These are phyloP conservation scores for Solanum sejunctum DNA, from an alignment of 257 asterid species.

Conservation along the genomic window DNA sequence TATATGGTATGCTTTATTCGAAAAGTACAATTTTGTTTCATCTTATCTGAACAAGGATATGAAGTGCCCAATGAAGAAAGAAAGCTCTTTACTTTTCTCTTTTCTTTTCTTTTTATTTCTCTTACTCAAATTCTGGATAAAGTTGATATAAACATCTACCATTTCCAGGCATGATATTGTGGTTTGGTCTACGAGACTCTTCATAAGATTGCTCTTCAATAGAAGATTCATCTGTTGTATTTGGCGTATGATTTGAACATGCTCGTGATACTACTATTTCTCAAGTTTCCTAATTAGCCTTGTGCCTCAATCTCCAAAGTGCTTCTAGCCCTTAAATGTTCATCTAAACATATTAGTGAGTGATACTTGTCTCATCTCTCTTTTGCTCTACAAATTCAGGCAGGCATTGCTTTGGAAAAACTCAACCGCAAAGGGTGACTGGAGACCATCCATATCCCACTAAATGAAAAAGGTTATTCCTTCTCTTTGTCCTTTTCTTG, in stretches of 20 bases:
- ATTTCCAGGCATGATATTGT: neutral
- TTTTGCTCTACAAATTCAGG: constrained; percentile 27
- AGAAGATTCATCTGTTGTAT: neutral
- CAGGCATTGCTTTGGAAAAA: constrained; percentile 21
- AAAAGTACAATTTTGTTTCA: neutral
- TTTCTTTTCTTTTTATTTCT: neutral
- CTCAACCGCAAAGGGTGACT: constrained; percentile 28
- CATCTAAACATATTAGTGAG: neutral
- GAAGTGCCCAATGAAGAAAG: neutral
- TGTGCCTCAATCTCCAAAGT: neutral
- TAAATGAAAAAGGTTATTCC: constrained; percentile 40
- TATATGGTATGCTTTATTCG: neutral
- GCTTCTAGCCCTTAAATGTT: constrained; percentile 2
- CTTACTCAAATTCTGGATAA: neutral
- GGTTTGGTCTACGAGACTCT: neutral
- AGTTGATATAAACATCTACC: neutral
- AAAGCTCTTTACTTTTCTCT: neutral
- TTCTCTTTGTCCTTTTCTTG: constrained; percentile 22
- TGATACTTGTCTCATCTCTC: neutral
- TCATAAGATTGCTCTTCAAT: neutral
- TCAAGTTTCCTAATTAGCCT: neutral
- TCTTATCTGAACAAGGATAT: neutral
- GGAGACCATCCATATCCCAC: constrained; percentile 47
- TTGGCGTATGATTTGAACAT: neutral
- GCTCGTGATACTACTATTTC: neutral